A percentile compares a stretch with the other conserved stretches of the same genome.
These are phyloP conservation scores for Umbelopsis vinacea DNA, from an alignment of 192 early-diverging fungal genomes.

Conservation along the genomic window DNA sequence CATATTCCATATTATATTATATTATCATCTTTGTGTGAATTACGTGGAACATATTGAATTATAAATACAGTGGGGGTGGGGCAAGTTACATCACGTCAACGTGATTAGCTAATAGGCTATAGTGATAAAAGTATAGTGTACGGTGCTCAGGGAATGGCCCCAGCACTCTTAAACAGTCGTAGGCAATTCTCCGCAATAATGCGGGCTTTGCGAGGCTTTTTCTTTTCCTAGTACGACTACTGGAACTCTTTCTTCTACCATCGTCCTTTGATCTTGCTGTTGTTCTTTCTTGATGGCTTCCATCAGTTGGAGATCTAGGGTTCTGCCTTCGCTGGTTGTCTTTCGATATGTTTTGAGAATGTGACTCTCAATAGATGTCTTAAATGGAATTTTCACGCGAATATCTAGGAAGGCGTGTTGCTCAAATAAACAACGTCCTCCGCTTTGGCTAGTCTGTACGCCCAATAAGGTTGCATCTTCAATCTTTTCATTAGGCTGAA, in stretches of 20 bases:
- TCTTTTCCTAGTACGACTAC: background rate
- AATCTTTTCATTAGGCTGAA: constrained; percentile 5
- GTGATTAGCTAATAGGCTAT: too few species aligned
- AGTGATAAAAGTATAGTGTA: too few species aligned
- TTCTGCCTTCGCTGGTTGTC: constrained; percentile 20
- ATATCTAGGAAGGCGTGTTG: constrained; percentile 26
- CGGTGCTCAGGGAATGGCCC: background rate
- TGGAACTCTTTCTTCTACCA: background rate
- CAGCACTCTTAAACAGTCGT: background rate
- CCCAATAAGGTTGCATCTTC: constrained; percentile 2
- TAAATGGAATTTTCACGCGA: constrained; percentile 18
- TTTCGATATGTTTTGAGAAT: constrained; percentile 21
- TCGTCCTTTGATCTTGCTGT: background rate
- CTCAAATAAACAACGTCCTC: constrained; percentile 16
- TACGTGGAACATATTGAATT: too few species aligned
- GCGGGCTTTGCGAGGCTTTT: background rate
- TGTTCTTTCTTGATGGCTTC: background rate
- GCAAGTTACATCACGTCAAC: too few species aligned
- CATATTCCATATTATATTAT: too few species aligned
- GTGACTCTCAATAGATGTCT: constrained; percentile 13
- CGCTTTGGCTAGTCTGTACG: background rate
- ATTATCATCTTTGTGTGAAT: too few species aligned
- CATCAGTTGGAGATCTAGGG: constrained; percentile 13
- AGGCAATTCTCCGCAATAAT: background rate
- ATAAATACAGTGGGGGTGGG: too few species aligned